Evolutionary conservation across 306 rosid genomes (phyloP).

Genomic region (Prunus davidiana): DNA sequence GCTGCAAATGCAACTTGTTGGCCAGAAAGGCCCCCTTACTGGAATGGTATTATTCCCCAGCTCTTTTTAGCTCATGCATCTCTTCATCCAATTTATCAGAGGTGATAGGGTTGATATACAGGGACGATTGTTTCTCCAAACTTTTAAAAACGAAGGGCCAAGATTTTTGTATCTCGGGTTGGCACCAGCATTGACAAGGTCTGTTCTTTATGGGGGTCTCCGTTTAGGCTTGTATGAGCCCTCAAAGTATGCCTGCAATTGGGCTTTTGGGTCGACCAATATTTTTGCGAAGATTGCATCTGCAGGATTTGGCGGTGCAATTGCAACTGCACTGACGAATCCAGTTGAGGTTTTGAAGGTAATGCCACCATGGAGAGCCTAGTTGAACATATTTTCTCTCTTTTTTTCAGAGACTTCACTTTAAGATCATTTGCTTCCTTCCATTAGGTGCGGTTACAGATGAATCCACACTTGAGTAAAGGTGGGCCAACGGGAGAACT

Average conservation of each 20-base stretch:
- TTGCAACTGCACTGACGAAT: constrained; percentile 86
- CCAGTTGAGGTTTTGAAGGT: constrained; percentile 95
- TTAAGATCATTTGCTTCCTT: constrained; percentile 28
- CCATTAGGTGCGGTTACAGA: constrained; percentile 86
- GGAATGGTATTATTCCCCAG: constrained; percentile 73
- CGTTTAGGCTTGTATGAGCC: constrained; percentile 98
- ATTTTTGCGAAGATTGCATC: constrained; percentile 78
- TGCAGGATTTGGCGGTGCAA: constrained; percentile 76
- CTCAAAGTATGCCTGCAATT: constrained; percentile 72
- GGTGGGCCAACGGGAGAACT: constrained; percentile 60
- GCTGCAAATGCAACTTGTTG: constrained; percentile 98
- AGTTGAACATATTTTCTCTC: not conserved
- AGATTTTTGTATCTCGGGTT: constrained; percentile 84
- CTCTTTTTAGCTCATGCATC: constrained; percentile 16
- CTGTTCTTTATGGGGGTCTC: constrained; percentile 87
- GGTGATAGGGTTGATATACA: constrained; percentile 34
- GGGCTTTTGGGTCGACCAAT: constrained; percentile 81
- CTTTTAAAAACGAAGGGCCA: constrained; percentile 75
- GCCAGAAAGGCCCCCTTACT: constrained; percentile 82
- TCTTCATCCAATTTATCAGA: constrained; percentile 24
- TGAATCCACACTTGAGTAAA: constrained; percentile 62
- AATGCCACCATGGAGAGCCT: constrained; percentile 8
- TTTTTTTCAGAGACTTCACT: constrained; percentile 9
- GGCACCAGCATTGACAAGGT: constrained; percentile 87
- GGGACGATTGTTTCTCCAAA: constrained; percentile 61